Evolutionary conservation across 2,329 filamentous ascomycete species (phyloP), one percentile per base, ranked within the genome.

Genomic region (Mycosphaerella sp.): DNA sequence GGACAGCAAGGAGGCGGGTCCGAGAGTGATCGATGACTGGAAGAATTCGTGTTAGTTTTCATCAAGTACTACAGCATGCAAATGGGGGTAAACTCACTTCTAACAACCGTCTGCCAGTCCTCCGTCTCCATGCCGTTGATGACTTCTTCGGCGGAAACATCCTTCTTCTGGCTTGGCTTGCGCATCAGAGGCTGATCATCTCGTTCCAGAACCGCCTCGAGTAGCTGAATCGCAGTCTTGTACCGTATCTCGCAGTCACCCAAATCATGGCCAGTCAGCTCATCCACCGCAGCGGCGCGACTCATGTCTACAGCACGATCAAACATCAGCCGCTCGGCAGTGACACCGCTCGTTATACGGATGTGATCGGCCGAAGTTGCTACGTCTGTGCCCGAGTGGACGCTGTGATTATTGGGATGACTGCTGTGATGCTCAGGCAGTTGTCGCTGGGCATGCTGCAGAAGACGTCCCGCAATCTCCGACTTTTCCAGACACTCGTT

Each of bases 231-330:
- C 0, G 93, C 91, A 0, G 93, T 97, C 51, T 89, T 80, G 68
- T 98, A 98, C 14, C 90, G 91, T 26, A 95, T 84, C 67, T 97
- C 91, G 67, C 92, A 97, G 12, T 90, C 89, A 0, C 77, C 74
- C 23, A 97, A 76, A 69, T 97, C 91, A 59, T 93, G 88, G 54
- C 92, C 90, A 1, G 93, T 89, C 47, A 98, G 87, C 73, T 98
- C 93, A 64, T 95, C 95, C 67, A 97, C 93, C 6, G 93, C 93
- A 6, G 93, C 92, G 3, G 88, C 84, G 49, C 90, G 84, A 69
- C 90, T 96, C 93, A 98, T 97, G 70, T 98, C 93, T 21, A 97
- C 76, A 0, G 93, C 93, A 45, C 93, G 87, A 64, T 98, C 93
- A 68, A 96, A 98, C 90, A 98, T 96, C 44, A 98, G 77, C 72